phyloP scores from a whole-genome alignment of 345 rosid species.

The Salix brachista region DNA sequence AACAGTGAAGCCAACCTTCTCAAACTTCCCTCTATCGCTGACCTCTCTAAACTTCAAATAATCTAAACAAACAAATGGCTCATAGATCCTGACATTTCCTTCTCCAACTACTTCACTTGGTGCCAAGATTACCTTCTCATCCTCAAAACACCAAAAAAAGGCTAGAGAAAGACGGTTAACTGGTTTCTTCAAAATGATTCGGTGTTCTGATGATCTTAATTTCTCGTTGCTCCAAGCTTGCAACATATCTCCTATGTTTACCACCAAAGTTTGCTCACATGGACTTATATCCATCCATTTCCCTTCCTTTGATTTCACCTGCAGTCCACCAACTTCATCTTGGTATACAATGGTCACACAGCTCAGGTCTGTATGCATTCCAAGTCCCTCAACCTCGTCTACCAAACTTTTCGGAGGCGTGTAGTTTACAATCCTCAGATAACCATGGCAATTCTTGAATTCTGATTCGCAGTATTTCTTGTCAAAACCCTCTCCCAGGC shows the following conservation, averaged over 20 bases:
- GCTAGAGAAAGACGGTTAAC: slow-evolving; percentile 32
- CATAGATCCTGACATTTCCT: slow-evolving; percentile 15
- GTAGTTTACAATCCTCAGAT: slow-evolving; percentile 38
- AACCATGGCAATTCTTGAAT: slow-evolving; percentile 38
- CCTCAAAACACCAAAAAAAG: slow-evolving; percentile 44
- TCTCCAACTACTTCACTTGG: slow-evolving; percentile 33
- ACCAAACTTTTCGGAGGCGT: slow-evolving; percentile 20
- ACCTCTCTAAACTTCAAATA: slow-evolving; percentile 39
- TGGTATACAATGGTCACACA: slow-evolving; percentile 40
- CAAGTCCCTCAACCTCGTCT: slow-evolving; percentile 36
- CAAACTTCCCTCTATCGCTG: slow-evolving; percentile 36
- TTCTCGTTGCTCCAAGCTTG: slow-evolving; percentile 47
- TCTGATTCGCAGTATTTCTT: slow-evolving; percentile 24
- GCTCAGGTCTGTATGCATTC: slow-evolving; percentile 49
- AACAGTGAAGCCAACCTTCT: slow-evolving; percentile 42
- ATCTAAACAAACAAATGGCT: slow-evolving; percentile 37
- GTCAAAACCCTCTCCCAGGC: slow-evolving; percentile 24
- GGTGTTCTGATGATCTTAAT: slow-evolving; percentile 36
- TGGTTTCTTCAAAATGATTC: slow-evolving; percentile 26
- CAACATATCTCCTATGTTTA: slow-evolving; percentile 42
- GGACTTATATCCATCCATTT: slow-evolving; percentile 42
- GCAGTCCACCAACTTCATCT: slow-evolving; percentile 37
- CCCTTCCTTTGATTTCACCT: slow-evolving; percentile 40
- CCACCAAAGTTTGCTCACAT: slow-evolving; percentile 31
- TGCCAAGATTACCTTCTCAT: slow-evolving; percentile 33